Evolutionary conservation across 768 basidiomycete species (phyloP).

Genomic region (Harrya chromipes): DNA sequence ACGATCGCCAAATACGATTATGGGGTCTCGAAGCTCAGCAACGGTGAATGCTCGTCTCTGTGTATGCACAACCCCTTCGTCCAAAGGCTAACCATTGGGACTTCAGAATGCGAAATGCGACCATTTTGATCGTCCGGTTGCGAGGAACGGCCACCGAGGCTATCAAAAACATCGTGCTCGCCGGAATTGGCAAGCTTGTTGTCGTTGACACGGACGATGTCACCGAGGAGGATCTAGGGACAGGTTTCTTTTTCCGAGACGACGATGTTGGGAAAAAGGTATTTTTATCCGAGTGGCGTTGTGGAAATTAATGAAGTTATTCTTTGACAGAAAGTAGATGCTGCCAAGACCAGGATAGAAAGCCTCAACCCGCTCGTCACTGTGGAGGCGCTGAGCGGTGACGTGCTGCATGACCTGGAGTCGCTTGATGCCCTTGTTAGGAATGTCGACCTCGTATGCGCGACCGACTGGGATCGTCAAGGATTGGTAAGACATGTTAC

Average conservation of each 20-base stretch:
- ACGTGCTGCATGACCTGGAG: constrained; percentile 45
- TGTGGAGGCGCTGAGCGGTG: constrained; percentile 63
- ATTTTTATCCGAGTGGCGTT: constrained; percentile 33
- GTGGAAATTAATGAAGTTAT: constrained; percentile 32
- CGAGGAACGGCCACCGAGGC: constrained; percentile 87
- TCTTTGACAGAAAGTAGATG: constrained; percentile 69
- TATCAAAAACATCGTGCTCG: constrained; percentile 96
- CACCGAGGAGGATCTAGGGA: constrained; percentile 80
- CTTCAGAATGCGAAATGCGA: constrained; percentile 87
- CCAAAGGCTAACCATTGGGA: constrained; percentile 6
- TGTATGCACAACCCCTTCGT: not conserved
- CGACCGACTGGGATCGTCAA: constrained; percentile 73
- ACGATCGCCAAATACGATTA: constrained; percentile 94
- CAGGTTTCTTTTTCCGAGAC: constrained; percentile 92
- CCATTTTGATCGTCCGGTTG: constrained; percentile 77
- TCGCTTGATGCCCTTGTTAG: constrained; percentile 58
- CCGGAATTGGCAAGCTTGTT: constrained; percentile 89
- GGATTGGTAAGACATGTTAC: constrained; percentile 55
- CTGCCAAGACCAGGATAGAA: constrained; percentile 80
- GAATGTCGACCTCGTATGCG: constrained; percentile 79
- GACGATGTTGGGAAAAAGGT: constrained; percentile 91
- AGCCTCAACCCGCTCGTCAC: constrained; percentile 90
- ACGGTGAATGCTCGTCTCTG: constrained; percentile 46
- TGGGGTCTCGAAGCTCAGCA: constrained; percentile 99
- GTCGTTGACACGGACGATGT: constrained; percentile 79